phyloP scores from a whole-genome alignment of 2,329 filamentous ascomycete species.

The Colletotrichum horii region DNA sequence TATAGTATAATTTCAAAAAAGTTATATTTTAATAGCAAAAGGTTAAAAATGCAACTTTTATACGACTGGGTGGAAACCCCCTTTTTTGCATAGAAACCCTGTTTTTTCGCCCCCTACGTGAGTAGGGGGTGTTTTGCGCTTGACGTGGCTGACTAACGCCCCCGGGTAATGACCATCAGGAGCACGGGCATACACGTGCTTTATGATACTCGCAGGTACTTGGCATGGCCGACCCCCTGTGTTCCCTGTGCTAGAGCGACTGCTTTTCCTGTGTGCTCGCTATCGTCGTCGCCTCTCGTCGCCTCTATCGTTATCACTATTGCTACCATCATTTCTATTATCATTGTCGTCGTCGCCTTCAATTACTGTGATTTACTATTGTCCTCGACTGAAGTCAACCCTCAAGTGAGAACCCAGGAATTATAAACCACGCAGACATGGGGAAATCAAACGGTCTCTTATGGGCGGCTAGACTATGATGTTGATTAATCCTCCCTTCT shows the following conservation, averaged over 20 bases:
- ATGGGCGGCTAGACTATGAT: neutral
- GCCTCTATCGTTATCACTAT: neutral
- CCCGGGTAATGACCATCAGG: no score
- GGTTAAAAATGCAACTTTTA: no score
- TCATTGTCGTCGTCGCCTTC: neutral
- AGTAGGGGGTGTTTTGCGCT: no score
- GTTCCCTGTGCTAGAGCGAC: neutral
- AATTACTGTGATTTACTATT: neutral
- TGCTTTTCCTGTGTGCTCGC: neutral
- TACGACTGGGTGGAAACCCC: no score
- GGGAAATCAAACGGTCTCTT: neutral
- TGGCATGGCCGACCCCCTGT: neutral
- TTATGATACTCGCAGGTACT: neutral
- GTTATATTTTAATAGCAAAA: no score
- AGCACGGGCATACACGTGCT: neutral
- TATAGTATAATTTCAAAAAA: no score
- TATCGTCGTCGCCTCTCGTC: neutral
- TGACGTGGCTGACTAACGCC: no score
- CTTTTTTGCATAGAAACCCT: no score
- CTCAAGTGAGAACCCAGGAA: neutral
- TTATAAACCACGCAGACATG: neutral
- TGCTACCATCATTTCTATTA: neutral
- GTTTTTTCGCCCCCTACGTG: no score
- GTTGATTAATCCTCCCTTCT: no score
- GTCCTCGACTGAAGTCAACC: neutral